Percentiles rank a stretch among this genome's conserved stretches.
phyloP scores from a whole-genome alignment of 2,329 filamentous ascomycete species.

The Fusarium haematococcum region DNA sequence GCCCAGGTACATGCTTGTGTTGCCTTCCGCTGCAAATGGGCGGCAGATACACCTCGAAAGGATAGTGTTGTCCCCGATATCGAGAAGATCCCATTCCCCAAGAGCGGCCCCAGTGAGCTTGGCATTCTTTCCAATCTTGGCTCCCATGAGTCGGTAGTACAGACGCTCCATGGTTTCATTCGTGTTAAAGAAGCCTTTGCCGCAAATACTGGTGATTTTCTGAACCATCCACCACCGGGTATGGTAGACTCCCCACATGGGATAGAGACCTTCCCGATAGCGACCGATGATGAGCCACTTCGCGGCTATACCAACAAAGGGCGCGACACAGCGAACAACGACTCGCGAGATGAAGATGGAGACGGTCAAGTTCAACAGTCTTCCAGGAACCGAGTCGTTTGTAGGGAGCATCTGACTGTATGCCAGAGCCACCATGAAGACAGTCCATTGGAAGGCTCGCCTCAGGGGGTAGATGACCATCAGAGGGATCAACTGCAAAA shows the following conservation, averaged over 20 bases:
- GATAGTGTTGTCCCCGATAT: slow-evolving; percentile 62
- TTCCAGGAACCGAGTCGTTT: slow-evolving; percentile 54
- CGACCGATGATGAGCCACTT: slow-evolving; percentile 69
- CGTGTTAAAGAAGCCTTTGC: slow-evolving; percentile 58
- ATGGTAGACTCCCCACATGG: slow-evolving; percentile 71
- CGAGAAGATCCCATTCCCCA: slow-evolving; percentile 69
- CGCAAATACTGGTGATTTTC: slow-evolving; percentile 63
- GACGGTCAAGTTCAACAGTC: slow-evolving; percentile 61
- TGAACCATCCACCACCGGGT: slow-evolving; percentile 70
- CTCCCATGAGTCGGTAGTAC: slow-evolving; percentile 65
- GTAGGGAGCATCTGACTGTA: slow-evolving; percentile 55
- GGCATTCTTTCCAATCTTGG: slow-evolving; percentile 64
- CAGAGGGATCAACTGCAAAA: slow-evolving; percentile 64
- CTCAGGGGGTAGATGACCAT: slow-evolving; percentile 62
- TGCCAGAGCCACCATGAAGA: slow-evolving; percentile 62
- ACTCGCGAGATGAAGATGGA: slow-evolving; percentile 58
- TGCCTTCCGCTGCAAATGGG: slow-evolving; percentile 67
- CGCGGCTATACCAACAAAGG: slow-evolving; percentile 60
- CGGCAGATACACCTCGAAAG: slow-evolving; percentile 62
- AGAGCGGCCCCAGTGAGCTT: slow-evolving; percentile 57
- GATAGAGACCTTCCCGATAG: slow-evolving; percentile 64
- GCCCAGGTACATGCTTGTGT: slow-evolving; percentile 68
- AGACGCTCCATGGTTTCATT: slow-evolving; percentile 54
- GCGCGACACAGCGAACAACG: slow-evolving; percentile 54
- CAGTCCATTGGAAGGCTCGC: slow-evolving; percentile 63